A percentile compares a stretch with the other conserved stretches of the same genome.
These are phyloP conservation scores for Oryza punctata DNA, from an alignment of 176 grass and related monocot genomes.

Conservation along the genomic window DNA sequence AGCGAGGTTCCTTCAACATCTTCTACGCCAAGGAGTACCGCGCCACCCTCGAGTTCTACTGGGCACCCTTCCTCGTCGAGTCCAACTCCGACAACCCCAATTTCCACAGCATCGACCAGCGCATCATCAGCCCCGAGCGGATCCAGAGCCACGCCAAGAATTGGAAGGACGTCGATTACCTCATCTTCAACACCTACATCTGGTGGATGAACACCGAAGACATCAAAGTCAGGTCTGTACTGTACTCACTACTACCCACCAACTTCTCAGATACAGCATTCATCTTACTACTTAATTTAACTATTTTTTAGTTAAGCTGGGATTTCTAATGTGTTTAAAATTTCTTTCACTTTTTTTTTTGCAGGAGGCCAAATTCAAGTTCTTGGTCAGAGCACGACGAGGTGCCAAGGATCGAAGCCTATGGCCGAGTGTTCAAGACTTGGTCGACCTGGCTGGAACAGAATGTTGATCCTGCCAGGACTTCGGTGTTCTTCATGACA, in stretches of 20 bases:
- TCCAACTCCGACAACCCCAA: slow-evolving; percentile 90
- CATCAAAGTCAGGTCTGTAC: slow-evolving; percentile 73
- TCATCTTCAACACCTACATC: slow-evolving; percentile 99
- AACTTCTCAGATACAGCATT: no score
- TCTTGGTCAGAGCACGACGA: slow-evolving; percentile 78
- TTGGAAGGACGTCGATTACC: slow-evolving; percentile 78
- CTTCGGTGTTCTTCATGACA: slow-evolving; percentile 79
- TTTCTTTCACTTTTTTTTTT: background rate
- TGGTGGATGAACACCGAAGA: slow-evolving; percentile 93
- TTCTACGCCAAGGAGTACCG: slow-evolving; percentile 87
- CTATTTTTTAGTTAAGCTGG: background rate
- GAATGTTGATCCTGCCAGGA: slow-evolving; percentile 57
- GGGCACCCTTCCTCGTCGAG: slow-evolving; percentile 92
- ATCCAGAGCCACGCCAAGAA: slow-evolving; percentile 64
- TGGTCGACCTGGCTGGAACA: slow-evolving; percentile 61
- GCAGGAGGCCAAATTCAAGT: slow-evolving; percentile 61
- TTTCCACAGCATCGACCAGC: slow-evolving; percentile 54
- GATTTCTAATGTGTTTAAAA: background rate
- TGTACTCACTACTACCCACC: no score
- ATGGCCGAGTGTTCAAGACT: slow-evolving; percentile 58
- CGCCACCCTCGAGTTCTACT: slow-evolving; percentile 90
- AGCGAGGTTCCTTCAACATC: slow-evolving; percentile 38
- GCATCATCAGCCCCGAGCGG: slow-evolving; percentile 62
- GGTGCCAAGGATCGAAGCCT: slow-evolving; percentile 61
- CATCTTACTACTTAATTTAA: background rate